Evolutionary conservation across 75 land plant genomes (phyloP), one percentile per base, ranked within the genome.

Genomic region (Azolla pinnata): DNA sequence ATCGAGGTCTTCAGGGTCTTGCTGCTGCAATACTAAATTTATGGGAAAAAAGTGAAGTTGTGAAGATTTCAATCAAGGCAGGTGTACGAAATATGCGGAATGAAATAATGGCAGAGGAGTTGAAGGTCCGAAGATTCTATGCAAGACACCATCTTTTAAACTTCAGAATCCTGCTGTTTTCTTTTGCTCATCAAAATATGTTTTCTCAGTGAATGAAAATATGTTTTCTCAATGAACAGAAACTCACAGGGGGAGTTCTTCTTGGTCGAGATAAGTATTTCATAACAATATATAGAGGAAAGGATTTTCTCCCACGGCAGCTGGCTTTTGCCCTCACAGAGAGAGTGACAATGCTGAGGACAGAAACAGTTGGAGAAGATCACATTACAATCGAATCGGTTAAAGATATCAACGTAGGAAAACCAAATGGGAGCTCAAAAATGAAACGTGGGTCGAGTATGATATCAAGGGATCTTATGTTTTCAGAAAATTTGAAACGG

Each of bases 31-130:
- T 92, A 45, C 18, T 92, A 51, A 82, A 83, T 67, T 76, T 92
- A 24, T 92, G 97, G 97, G 93, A 92, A 72, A 88, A 76, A 72
- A 85, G 81, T 67, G 72, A 80, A 27, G 70, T 92, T 48, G 97
- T 73, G 24, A 92, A 92, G 62, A 88, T 92, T 73, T 89, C 86
- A 60, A 81, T 92, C 12, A 92, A 92, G 63, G 67, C 80, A 40
- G 97, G 97, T 44, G 82, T 92, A 17, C 95, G 85, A 69, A 92
- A 92, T 58, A 88, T 95, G 26, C 84, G 83, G 51, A 84, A 88
- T 65, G 81, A 87, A 59, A 56, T 80, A 27, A 92, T 92, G 97
- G 86, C 89, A 62, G 89, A 92, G 49, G 97, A 92, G 53, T 35
- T 92, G 54, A 82, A 85, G 97, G 97, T 91, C 24, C 30, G 70